Conservation (phyloP, 352 stramenopile species). For the Globisporangium irregulare region DNA sequence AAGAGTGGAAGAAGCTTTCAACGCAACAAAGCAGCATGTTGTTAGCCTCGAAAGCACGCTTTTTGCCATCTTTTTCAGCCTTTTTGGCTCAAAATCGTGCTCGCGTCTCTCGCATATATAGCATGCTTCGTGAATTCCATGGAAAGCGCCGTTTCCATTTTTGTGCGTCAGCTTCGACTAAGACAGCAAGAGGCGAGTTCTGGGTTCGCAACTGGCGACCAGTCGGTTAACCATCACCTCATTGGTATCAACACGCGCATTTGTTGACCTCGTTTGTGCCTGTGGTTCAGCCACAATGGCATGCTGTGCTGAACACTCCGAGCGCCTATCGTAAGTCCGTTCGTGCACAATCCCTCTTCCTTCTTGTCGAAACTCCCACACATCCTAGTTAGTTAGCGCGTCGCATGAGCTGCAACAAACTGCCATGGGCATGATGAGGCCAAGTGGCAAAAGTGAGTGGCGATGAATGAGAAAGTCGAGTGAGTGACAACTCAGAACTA, state of each 20-base stretch:
- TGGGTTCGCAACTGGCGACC: not conserved
- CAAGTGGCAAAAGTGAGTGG: no score
- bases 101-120: no score
- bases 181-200: not conserved
- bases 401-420: not conserved
- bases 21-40: not conserved
- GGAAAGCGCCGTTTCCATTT: not conserved
- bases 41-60: no score
- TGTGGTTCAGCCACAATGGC: not conserved
- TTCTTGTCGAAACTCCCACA: not conserved
- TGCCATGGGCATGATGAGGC: no score
- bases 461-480: not conserved
- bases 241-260: not conserved
- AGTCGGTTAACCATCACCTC: not conserved
- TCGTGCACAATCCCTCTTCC: not conserved
- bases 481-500: not conserved
- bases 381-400: not conserved
- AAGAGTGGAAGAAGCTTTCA: not conserved
- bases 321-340: not conserved
- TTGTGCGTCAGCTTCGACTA: not conserved
- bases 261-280: not conserved
- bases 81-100: no score
- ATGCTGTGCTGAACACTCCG: not conserved
- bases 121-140: not conserved
- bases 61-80: no score